Evolutionary conservation across 192 early-diverging fungal species (phyloP).

Genomic region (Phlyctochytrium arcticum): DNA sequence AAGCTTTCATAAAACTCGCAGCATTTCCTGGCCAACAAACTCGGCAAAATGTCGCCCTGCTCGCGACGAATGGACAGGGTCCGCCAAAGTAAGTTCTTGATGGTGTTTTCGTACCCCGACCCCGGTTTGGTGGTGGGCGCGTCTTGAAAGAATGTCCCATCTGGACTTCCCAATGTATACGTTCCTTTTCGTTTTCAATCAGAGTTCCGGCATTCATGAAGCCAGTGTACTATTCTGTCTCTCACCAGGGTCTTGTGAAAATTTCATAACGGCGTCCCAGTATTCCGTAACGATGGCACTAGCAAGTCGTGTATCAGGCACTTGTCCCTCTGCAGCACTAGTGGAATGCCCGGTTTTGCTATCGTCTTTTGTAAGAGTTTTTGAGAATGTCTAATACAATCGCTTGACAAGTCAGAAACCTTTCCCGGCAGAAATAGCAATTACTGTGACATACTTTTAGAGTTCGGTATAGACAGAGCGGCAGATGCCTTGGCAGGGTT

Average conservation of each 20-base stretch:
- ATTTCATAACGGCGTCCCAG: constrained; percentile 35
- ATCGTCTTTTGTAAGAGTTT: no score
- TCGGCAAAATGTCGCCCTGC: constrained; percentile 31
- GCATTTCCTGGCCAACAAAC: constrained; percentile 20
- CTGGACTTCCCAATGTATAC: background rate
- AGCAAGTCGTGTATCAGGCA: background rate
- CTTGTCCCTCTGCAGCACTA: no score
- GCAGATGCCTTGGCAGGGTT: no score
- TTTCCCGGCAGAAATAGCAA: no score
- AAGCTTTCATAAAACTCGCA: constrained; percentile 34
- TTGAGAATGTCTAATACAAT: no score
- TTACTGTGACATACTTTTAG: no score
- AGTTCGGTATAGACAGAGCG: no score
- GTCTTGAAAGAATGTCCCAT: no score
- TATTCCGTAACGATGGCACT: constrained; percentile 22
- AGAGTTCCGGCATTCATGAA: background rate
- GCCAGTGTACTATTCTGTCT: background rate
- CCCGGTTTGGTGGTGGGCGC: no score
- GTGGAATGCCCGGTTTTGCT: no score
- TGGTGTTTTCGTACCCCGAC: constrained; percentile 10
- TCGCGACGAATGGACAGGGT: constrained; percentile 17
- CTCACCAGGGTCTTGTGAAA: constrained; percentile 15
- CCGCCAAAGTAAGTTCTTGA: constrained; percentile 10
- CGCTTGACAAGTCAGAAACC: no score
- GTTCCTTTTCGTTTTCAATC: background rate